phyloP scores from a whole-genome alignment of 75 land plant genomes.

The Ceratopteris richardii region DNA sequence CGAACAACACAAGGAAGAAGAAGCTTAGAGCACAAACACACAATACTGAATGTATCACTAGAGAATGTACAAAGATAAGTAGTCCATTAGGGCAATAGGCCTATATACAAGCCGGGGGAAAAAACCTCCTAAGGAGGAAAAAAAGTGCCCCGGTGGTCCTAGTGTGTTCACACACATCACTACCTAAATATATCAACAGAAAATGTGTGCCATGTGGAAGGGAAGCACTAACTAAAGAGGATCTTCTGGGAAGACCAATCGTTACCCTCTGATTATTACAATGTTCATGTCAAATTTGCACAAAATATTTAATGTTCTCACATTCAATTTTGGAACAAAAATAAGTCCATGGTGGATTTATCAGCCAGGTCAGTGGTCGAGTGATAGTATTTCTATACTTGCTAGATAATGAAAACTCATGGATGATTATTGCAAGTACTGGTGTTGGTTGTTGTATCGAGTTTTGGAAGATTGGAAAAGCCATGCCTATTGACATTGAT shows the following conservation, averaged over 20 bases:
- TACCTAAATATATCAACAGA: no score
- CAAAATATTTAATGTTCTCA: slow-evolving; percentile 85
- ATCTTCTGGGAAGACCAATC: slow-evolving; percentile 95
- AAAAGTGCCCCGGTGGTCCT: no score
- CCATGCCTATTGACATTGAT: slow-evolving; percentile 97
- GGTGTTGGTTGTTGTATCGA: slow-evolving; percentile 96
- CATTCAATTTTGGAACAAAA: slow-evolving; percentile 99
- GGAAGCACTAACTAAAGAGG: no score
- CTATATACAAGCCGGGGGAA: no score
- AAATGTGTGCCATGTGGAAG: no score
- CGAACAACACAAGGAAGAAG: no score
- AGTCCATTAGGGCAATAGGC: no score
- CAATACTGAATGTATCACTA: no score
- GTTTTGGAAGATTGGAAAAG: slow-evolving; percentile 99
- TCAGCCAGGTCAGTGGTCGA: slow-evolving; percentile 92
- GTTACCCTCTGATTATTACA: slow-evolving; percentile 71
- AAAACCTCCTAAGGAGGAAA: no score
- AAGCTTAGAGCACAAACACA: no score
- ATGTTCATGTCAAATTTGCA: slow-evolving; percentile 89
- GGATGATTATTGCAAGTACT: slow-evolving; percentile 98
- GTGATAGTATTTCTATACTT: slow-evolving; percentile 88
- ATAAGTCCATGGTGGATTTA: slow-evolving; percentile 97
- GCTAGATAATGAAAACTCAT: slow-evolving; percentile 95
- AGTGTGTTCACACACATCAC: no score
- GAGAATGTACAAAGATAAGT: no score